Evolutionary conservation across 192 early-diverging fungal species (phyloP), one percentile per base, ranked within the genome.

Genomic region (Podila epicladia): DNA sequence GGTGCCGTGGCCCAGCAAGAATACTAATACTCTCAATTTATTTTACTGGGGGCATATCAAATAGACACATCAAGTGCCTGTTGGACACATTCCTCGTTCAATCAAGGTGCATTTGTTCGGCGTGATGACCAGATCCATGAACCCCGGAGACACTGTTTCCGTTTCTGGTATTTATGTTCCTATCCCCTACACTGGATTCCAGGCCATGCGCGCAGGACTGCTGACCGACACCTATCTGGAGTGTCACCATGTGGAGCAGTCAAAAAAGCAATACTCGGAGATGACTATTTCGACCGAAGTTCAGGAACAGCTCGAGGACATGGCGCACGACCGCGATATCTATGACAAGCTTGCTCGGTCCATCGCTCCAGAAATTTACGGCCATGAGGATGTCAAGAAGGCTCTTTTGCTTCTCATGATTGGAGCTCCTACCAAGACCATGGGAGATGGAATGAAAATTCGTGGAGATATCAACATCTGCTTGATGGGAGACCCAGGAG

Each of bases 401-500:
- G 93, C 94, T n/a, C 86, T 97, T 75, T 83, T 97, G 61, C 83
- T 97, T 70, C 84, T 93, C 74, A 87, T 97, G 58, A 91, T 97
- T n/a, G 95, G 94, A 64, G 92, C 91, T 28, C 86, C 93, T 0
- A 87, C 90, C 35, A 96, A 97, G 86, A 85, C 87, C 65, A 94
- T 93, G 53, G 87, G 88, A n/a, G 97, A 97, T 64, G 95, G 97
- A 41, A 96, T 97, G 96, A 91, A 94, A 68, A 97, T 98, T 73
- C 92, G 98, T 83, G 97, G 98, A 65, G 98, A 99, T 82, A 88
- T 99, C 65, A 99, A 99, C 84, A 82, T 98, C 32, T 98, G 95
- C 76, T 85, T 99, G 75, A 98, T 99, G 96, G 98, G 98, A 83
- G 98, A 99, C 82, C 98, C 98, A 59, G 97, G 97, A 77, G 96